These are phyloP conservation scores for Gloeopeniophorella convolvens DNA, from an alignment of 768 basidiomycete species.

Conservation along the genomic window DNA sequence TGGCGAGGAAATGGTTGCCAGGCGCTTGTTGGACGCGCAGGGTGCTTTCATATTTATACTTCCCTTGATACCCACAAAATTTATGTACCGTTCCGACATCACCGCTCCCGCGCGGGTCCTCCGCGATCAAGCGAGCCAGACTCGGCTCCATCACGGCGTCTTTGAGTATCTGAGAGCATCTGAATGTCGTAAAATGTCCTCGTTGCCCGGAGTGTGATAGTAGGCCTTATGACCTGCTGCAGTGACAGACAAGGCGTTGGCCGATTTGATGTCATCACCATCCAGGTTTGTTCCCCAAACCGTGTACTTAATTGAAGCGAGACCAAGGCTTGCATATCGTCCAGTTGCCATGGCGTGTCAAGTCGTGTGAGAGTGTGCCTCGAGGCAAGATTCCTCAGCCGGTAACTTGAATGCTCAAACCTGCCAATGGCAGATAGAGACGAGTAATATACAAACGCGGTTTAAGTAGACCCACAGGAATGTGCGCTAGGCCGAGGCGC, in stretches of 20 bases:
- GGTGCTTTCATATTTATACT: constrained; percentile 16
- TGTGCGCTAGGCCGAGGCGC: constrained; percentile 6
- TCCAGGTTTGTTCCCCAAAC: not conserved
- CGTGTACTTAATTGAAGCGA: not conserved
- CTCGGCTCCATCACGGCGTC: constrained; percentile 13
- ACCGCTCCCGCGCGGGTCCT: constrained; percentile 14
- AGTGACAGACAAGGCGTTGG: not conserved
- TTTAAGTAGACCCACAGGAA: constrained; percentile 8
- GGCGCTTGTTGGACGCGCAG: constrained; percentile 13
- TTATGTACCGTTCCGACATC: constrained; percentile 16
- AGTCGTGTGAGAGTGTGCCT: constrained; percentile 2
- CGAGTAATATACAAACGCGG: constrained; percentile 1
- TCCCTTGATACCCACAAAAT: constrained; percentile 6
- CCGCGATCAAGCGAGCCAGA: constrained; percentile 6
- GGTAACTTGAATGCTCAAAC: constrained; percentile 1
- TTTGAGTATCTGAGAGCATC: constrained; percentile 10
- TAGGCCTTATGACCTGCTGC: not conserved
- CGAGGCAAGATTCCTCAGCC: constrained; percentile 5
- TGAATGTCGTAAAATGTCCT: constrained; percentile 12
- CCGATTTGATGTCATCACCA: not conserved
- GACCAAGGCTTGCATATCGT: not conserved
- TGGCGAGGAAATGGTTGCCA: constrained; percentile 8
- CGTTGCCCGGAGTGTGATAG: constrained; percentile 6
- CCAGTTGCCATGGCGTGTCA: not conserved
- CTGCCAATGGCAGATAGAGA: constrained; percentile 12